These are phyloP conservation scores for Pseudisothecium myosuroides DNA, from an alignment of 225 moss, liverwort and hornwort species.

Conservation along the genomic window DNA sequence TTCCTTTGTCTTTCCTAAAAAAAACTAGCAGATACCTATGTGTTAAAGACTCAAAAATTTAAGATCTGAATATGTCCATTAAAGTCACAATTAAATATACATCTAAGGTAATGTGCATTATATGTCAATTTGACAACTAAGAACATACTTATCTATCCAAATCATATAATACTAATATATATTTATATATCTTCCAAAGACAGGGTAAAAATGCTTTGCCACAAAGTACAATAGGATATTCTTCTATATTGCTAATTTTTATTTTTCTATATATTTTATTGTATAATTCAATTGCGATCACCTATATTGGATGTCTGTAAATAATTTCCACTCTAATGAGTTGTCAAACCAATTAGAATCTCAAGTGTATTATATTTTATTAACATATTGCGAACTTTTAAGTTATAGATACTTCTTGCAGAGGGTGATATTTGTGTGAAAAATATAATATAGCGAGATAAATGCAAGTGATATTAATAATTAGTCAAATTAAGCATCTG, in stretches of 20 bases:
- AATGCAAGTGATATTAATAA: neutral
- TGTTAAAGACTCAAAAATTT: neutral
- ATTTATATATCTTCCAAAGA: neutral
- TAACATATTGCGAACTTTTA: neutral
- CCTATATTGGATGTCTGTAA: neutral
- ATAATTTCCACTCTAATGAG: neutral
- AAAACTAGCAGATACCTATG: accelerated
- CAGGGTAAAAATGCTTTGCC: neutral
- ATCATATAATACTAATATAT: neutral
- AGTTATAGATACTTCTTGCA: neutral
- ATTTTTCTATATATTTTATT: neutral
- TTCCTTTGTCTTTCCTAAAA: neutral
- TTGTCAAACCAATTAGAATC: neutral
- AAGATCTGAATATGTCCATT: neutral
- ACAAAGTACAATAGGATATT: neutral
- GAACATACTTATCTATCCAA: neutral
- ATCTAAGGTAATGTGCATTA: neutral
- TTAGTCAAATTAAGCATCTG: neutral
- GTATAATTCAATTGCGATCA: neutral
- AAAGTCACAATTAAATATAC: neutral
- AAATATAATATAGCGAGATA: conserved; percentile 3
- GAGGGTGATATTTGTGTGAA: neutral
- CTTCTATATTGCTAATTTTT: neutral
- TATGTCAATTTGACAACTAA: neutral
- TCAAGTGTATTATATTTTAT: neutral